These are phyloP conservation scores for Diaporthe vexans DNA, from an alignment of 2,329 filamentous ascomycete species.

Conservation along the genomic window DNA sequence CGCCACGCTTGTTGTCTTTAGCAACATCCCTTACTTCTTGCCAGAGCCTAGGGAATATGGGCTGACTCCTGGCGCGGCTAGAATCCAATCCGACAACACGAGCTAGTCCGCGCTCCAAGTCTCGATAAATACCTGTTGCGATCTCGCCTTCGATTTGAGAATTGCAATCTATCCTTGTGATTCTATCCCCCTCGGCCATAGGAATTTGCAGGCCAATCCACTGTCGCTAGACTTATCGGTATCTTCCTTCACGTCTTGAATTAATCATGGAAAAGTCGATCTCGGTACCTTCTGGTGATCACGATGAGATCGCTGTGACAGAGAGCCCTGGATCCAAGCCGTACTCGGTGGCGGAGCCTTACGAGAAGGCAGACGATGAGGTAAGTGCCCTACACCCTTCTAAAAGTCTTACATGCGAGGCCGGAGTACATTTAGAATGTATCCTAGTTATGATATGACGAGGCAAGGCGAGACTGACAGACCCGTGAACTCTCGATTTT, in stretches of 20 bases:
- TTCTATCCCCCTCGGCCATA: not conserved
- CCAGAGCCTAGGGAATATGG: not conserved
- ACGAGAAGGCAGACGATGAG: conserved; percentile 19
- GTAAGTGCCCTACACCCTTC: not conserved
- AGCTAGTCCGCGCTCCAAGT: not conserved
- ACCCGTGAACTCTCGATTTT: too few relatives aligned
- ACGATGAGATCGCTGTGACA: conserved; percentile 2
- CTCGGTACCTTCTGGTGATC: not conserved
- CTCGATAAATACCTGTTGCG: not conserved
- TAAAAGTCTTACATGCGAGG: not conserved
- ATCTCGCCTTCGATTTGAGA: not conserved
- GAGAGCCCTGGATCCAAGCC: not conserved
- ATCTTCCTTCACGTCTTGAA: not conserved
- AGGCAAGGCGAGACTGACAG: not conserved
- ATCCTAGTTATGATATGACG: not conserved
- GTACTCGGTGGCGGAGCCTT: not conserved
- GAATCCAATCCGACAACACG: not conserved
- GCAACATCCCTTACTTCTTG: not conserved
- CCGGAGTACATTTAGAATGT: too few relatives aligned
- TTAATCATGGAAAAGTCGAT: not conserved
- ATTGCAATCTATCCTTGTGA: not conserved
- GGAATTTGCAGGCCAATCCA: not conserved
- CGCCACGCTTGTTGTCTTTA: not conserved
- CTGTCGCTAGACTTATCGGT: not conserved
- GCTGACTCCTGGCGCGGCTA: not conserved